phyloP scores from a whole-genome alignment of 805 yeast species.

The Candida tallmaniae region DNA sequence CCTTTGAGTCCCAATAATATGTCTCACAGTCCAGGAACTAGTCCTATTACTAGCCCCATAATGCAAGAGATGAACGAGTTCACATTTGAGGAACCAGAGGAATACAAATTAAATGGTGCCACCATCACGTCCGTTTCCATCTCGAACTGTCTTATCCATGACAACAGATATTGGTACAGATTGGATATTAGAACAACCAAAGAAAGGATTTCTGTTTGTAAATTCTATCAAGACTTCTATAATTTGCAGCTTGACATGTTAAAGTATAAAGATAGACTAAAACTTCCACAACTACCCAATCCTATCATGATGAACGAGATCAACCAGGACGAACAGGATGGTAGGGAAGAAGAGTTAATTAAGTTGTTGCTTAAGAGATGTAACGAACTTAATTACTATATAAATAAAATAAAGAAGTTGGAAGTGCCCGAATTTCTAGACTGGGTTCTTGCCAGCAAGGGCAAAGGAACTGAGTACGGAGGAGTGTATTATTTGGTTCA shows the following conservation, averaged over 20 bases:
- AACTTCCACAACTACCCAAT: constrained; percentile 27
- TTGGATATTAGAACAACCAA: constrained; percentile 20
- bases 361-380: constrained; percentile 17
- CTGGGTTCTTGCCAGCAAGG: constrained; percentile 23
- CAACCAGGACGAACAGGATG: constrained; percentile 6
- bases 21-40: background rate
- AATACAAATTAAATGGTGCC: no score
- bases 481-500: constrained; percentile 3
- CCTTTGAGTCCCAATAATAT: background rate
- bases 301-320: constrained; percentile 18
- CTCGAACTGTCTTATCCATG: constrained; percentile 24
- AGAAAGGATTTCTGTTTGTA: constrained; percentile 20
- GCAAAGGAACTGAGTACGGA: no score
- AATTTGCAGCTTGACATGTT: constrained; percentile 22
- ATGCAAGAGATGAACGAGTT: no score
- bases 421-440: constrained; percentile 20
- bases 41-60: no score
- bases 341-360: constrained; percentile 5
- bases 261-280: constrained; percentile 4
- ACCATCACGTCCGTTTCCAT: constrained; percentile 14
- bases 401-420: constrained; percentile 17
- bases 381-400: constrained; percentile 22
- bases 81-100: no score
- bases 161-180: constrained; percentile 30
- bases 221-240: constrained; percentile 35